A percentile compares a stretch with the other conserved stretches of the same genome.
phyloP scores from a whole-genome alignment of 352 stramenopile species.

The Phytophthora crassamura region DNA sequence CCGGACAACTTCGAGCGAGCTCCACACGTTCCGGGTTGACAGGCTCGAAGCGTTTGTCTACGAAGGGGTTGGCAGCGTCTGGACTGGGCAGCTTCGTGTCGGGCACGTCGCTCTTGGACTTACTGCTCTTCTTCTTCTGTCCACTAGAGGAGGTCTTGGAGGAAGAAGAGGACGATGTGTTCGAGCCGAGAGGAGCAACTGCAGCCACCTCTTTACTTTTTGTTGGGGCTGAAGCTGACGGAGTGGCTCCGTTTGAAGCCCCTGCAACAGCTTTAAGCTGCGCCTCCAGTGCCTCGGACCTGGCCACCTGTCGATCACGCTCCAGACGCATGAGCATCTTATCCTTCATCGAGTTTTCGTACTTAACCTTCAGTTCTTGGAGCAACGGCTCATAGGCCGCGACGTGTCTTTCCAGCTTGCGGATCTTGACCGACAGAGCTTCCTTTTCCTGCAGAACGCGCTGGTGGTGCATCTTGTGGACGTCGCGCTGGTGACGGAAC shows the following conservation, averaged over 20 bases:
- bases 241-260: slow-evolving; percentile 8
- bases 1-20: slow-evolving; percentile 88
- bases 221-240: slow-evolving; percentile 15
- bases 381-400: slow-evolving; percentile 93
- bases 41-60: slow-evolving; percentile 77
- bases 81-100: slow-evolving; percentile 64
- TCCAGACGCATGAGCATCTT: slow-evolving; percentile 97
- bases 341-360: slow-evolving; percentile 96
- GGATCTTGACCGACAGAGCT: slow-evolving; percentile 91
- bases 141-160: slow-evolving; percentile 22
- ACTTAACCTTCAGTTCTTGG: slow-evolving; percentile 93
- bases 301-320: slow-evolving; percentile 90
- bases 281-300: slow-evolving; percentile 87
- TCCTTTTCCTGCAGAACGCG: slow-evolving; percentile 96
- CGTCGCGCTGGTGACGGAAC: slow-evolving; percentile 94
- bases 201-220: slow-evolving; percentile 37
- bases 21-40: slow-evolving; percentile 79
- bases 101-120: slow-evolving; percentile 45
- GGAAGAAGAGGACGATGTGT: slow-evolving; percentile 12
- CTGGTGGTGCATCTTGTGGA: slow-evolving; percentile 97
- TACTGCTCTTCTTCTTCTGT: slow-evolving; percentile 55
- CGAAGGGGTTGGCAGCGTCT: slow-evolving; percentile 73
- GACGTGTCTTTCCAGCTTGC: slow-evolving; percentile 92
- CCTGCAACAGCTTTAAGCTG: slow-evolving; percentile 71
- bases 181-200: slow-evolving; percentile 33